Percentiles rank a stretch among this genome's conserved stretches.
Evolutionary conservation across 371 early-diverging fungal genomes (phyloP).

Genomic region (Vairimorpha apis): DNA sequence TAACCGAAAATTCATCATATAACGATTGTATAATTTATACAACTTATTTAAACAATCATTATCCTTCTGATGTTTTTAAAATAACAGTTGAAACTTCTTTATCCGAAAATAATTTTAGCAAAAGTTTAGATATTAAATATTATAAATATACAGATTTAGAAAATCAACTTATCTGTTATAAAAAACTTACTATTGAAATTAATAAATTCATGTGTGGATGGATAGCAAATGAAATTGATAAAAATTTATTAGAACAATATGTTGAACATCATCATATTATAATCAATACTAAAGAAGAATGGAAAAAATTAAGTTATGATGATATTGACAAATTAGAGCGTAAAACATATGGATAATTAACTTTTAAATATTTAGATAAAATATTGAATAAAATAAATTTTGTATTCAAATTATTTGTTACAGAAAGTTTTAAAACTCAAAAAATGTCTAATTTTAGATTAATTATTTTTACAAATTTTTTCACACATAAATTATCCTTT

Average conservation of each 20-base stretch:
- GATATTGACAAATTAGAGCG: conserved; percentile 54
- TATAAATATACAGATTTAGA: background rate
- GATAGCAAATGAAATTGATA: conserved; percentile 55
- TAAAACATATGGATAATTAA: conserved; percentile 18
- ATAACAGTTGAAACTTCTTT: conserved; percentile 40
- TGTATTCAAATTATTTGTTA: too few relatives aligned
- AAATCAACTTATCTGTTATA: conserved; percentile 54
- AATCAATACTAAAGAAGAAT: conserved; percentile 55
- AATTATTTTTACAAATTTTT: too few relatives aligned
- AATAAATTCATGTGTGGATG: conserved; percentile 58
- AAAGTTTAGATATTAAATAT: conserved; percentile 7
- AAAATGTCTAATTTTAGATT: too few relatives aligned
- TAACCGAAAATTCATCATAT: conserved; percentile 62
- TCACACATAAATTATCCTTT: too few relatives aligned
- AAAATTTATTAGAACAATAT: conserved; percentile 49
- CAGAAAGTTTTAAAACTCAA: too few relatives aligned
- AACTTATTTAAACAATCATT: conserved; percentile 56
- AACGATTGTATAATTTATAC: conserved; percentile 57
- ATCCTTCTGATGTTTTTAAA: conserved; percentile 56
- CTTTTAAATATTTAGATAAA: too few relatives aligned
- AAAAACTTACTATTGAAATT: conserved; percentile 57
- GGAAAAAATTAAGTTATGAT: conserved; percentile 50
- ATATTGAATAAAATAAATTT: too few relatives aligned
- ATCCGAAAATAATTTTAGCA: conserved; percentile 33
- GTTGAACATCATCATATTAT: conserved; percentile 56